Percentiles rank a stretch among this genome's conserved stretches.
Evolutionary conservation across 2,329 filamentous ascomycete genomes (phyloP).

Genomic region (Aspergillus hortae): DNA sequence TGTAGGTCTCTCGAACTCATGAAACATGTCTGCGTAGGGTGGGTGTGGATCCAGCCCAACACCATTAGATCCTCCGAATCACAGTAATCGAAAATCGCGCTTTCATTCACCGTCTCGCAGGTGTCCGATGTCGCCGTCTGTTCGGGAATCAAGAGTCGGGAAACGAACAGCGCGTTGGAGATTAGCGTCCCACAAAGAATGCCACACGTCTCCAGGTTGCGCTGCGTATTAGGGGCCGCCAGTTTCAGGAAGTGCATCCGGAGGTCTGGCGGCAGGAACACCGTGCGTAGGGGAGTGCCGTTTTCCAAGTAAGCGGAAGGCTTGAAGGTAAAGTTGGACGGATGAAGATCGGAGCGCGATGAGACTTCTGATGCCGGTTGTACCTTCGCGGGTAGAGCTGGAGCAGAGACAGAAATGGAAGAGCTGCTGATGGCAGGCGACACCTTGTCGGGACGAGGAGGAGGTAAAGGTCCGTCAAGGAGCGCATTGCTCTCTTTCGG

Average conservation of each 20-base stretch:
- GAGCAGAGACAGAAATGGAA: slow-evolving; percentile 12
- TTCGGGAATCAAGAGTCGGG: slow-evolving; percentile 81
- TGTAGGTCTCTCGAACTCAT: slow-evolving; percentile 94
- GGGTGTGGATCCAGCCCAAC: slow-evolving; percentile 96
- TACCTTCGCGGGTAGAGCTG: slow-evolving; percentile 26
- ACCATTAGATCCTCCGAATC: slow-evolving; percentile 79
- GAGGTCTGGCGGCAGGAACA: slow-evolving; percentile 78
- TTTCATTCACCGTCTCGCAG: slow-evolving; percentile 88
- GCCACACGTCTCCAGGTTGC: slow-evolving; percentile 89
- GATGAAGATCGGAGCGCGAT: slow-evolving; percentile 28
- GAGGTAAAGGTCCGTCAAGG: slow-evolving; percentile 20
- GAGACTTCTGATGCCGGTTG: slow-evolving; percentile 8
- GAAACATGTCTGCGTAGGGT: slow-evolving; percentile 94
- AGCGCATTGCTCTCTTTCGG: slow-evolving; percentile 29
- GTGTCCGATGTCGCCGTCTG: slow-evolving; percentile 89
- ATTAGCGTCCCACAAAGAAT: slow-evolving; percentile 88
- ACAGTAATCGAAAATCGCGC: slow-evolving; percentile 82
- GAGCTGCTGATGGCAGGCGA: slow-evolving; percentile 4
- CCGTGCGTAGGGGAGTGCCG: slow-evolving; percentile 76
- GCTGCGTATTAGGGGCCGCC: slow-evolving; percentile 70
- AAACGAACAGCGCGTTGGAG: slow-evolving; percentile 91
- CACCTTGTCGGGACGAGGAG: slow-evolving; percentile 26
- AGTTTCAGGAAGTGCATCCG: slow-evolving; percentile 70
- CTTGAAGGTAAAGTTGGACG: slow-evolving; percentile 69
- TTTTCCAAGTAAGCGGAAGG: slow-evolving; percentile 87